Percentiles rank a stretch among this genome's conserved stretches.
These are phyloP conservation scores for Leccinum ponderosum DNA, from an alignment of 1,284 basidiomycete genomes.

Conservation along the genomic window DNA sequence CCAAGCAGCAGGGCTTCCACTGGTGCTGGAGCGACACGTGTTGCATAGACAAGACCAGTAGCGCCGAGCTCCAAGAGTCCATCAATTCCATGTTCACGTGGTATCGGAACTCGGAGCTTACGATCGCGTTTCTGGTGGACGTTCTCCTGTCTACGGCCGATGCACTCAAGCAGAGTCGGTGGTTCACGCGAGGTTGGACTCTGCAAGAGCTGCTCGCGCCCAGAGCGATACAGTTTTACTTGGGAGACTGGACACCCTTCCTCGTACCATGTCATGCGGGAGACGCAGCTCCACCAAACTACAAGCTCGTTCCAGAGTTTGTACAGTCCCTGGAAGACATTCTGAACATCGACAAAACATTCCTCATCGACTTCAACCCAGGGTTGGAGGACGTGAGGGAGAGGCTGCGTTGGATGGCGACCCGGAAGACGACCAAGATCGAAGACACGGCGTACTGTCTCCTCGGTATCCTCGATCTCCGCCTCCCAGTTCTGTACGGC, in stretches of 20 bases:
- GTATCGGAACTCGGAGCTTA: slow-evolving; percentile 28
- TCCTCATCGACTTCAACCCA: slow-evolving; percentile 21
- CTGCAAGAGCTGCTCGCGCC: slow-evolving; percentile 30
- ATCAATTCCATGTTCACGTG: slow-evolving; percentile 31
- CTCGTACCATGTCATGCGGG: not conserved
- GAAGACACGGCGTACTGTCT: slow-evolving; percentile 31
- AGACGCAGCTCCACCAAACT: slow-evolving; percentile 6
- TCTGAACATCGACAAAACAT: slow-evolving; percentile 18
- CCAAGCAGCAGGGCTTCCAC: slow-evolving; percentile 17
- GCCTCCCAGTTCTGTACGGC: slow-evolving; percentile 26
- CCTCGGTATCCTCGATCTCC: slow-evolving; percentile 28
- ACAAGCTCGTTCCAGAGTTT: slow-evolving; percentile 23
- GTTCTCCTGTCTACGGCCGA: slow-evolving; percentile 15
- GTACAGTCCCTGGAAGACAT: slow-evolving; percentile 17
- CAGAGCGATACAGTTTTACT: slow-evolving; percentile 22
- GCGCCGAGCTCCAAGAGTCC: slow-evolving; percentile 28
- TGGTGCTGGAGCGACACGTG: slow-evolving; percentile 34
- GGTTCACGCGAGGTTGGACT: slow-evolving; percentile 30
- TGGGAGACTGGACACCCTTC: slow-evolving; percentile 26
- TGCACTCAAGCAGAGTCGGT: slow-evolving; percentile 19
- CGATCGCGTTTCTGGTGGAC: slow-evolving; percentile 26
- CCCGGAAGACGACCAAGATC: slow-evolving; percentile 23
- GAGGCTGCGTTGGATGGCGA: slow-evolving; percentile 24
- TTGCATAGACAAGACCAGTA: slow-evolving; percentile 29
- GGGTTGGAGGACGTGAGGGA: slow-evolving; percentile 24